phyloP scores from a whole-genome alignment of 192 early-diverging fungal species.

The Coemansia sp. region DNA sequence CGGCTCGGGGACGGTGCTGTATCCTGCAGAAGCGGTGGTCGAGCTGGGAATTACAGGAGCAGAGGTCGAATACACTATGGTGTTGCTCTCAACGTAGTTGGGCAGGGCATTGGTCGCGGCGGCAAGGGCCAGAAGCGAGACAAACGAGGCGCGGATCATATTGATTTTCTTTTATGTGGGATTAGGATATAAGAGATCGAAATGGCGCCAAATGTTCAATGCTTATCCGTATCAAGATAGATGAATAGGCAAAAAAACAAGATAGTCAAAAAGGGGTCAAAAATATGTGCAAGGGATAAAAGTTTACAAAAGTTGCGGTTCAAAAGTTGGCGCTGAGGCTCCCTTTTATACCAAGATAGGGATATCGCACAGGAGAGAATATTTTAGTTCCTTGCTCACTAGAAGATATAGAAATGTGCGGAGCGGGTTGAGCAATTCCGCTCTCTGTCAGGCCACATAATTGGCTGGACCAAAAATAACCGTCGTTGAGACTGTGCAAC shows the following conservation, averaged over 20 bases:
- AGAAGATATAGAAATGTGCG: too few relatives aligned
- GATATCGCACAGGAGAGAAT: too few relatives aligned
- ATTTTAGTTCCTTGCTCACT: too few relatives aligned
- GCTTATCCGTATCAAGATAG: constrained; percentile 14
- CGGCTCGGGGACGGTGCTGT: constrained; percentile 19
- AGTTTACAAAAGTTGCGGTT: neutral
- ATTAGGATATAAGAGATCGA: neutral
- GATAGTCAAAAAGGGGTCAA: neutral
- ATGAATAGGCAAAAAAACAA: constrained; percentile 2
- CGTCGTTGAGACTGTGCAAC: too few relatives aligned
- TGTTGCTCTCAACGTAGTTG: constrained; percentile 38
- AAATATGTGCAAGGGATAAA: neutral
- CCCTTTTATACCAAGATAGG: constrained; percentile 1
- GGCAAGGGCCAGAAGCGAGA: constrained; percentile 43
- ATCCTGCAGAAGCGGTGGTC: constrained; percentile 17
- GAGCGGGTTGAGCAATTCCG: too few relatives aligned
- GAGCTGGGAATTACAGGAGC: neutral
- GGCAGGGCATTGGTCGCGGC: constrained; percentile 40
- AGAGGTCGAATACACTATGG: constrained; percentile 3
- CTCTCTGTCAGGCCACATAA: too few relatives aligned
- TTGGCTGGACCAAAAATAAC: too few relatives aligned
- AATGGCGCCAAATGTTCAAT: constrained; percentile 2
- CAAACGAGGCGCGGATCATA: constrained; percentile 44
- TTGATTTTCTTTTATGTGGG: constrained; percentile 4
- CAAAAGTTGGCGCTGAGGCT: neutral